phyloP scores from a whole-genome alignment of 768 basidiomycete species.

The Agaricus blazei region DNA sequence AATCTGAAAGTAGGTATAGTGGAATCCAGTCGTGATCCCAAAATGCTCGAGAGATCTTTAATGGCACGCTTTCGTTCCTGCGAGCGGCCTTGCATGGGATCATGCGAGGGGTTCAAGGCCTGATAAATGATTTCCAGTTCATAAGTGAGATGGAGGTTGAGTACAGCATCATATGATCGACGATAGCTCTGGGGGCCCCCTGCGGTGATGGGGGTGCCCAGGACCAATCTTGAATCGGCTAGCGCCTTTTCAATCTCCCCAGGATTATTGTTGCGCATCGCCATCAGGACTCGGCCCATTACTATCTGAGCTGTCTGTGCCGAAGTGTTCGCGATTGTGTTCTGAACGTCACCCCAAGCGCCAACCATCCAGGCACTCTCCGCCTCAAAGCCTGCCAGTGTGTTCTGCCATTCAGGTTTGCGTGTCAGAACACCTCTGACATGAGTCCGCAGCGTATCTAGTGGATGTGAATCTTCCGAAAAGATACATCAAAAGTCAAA shows the following conservation, averaged over 20 bases:
- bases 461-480: constrained; percentile 5
- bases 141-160: constrained; percentile 81
- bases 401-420: constrained; percentile 77
- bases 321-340: constrained; percentile 46
- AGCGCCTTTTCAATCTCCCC: constrained; percentile 44
- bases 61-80: constrained; percentile 30
- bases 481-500: neutral
- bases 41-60: constrained; percentile 38
- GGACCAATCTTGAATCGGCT: constrained; percentile 56
- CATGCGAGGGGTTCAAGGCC: constrained; percentile 32
- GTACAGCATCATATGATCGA: constrained; percentile 78
- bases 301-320: constrained; percentile 56
- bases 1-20: constrained; percentile 85
- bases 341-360: constrained; percentile 82
- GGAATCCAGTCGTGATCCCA: constrained; percentile 64
- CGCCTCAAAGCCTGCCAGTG: constrained; percentile 77
- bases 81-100: constrained; percentile 31
- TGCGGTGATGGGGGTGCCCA: constrained; percentile 82
- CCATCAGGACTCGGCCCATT: constrained; percentile 75
- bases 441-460: constrained; percentile 93
- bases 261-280: constrained; percentile 58
- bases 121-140: constrained; percentile 73
- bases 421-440: constrained; percentile 85
- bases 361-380: constrained; percentile 97
- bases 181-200: constrained; percentile 78